Base-by-base conservation (phyloP, 371 early-diverging fungal genomes). In the Zychaea mexicana region DNA sequence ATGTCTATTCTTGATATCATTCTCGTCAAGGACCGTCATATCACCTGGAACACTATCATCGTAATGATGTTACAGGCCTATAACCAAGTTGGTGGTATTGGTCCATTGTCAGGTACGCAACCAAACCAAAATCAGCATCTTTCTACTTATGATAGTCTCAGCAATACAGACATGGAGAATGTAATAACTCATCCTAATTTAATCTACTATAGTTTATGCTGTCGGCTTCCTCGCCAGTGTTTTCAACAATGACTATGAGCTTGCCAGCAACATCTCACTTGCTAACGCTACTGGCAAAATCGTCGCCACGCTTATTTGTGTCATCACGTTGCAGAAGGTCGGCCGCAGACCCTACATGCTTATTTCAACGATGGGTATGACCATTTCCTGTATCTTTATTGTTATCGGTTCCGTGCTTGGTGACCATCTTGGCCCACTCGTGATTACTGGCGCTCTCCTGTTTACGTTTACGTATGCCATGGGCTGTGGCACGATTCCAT, bases 401-500 rank as follows among this genome's bases (percentile, higher is more conserved):
- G 78, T 77, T 21, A 55, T 78, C 10, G 78, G 78, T 19, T 64
- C 76, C 22, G 47, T 65, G 2, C 52, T 70, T 0, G 54, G 58
- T 26, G 66, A 58, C 39, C 39, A 27, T n/a, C 59, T 73, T 52
- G 78, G 65, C 24, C 71, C 71, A 19, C 69, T 81, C 19, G 69
- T 76, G 8, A 76, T 81, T 61, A 65, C 74, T 32, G 74, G 63
- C 22, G 79, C 74, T 26, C 45, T 81, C 24, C 30, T 76, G 22
- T 81, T 72, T 52, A 71, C 73, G 3, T 71, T 71, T 30, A 72
- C 78, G 2, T 81, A 81, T 59, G 67, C 68, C 60, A 68, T 75
- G 62, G 81, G 81, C n/a, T 81, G 81, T 63, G 81, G 81, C 71
- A 77, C 77, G 2, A 76, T 81, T 59, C 81, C 81, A 19, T 81